Base-by-base conservation (phyloP, 257 asterid genomes). In the Eustoma russellianum region DNA sequence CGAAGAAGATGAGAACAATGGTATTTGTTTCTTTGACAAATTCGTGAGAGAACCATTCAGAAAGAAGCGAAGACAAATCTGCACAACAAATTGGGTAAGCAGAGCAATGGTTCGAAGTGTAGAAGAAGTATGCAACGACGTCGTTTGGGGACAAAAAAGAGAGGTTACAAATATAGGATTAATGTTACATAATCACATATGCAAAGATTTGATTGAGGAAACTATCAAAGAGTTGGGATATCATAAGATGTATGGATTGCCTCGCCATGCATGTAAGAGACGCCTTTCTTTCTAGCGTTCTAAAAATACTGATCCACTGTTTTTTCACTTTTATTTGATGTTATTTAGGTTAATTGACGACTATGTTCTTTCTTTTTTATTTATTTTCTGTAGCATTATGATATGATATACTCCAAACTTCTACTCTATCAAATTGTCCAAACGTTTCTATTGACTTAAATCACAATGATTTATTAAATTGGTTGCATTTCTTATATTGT, bases 81-180 rank as follows among this genome's bases (percentile, higher is more conserved):
- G 65, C 17, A 41, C 80, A 3, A 70, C 65, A 13, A 59, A 62
- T 17, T 67, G 72, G 79, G 67, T 79, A 66, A 88, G 79, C 66
- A 58, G 66, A 65, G 88, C 91, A 1, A 76, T 82, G 97, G 72
- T 72, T 15, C 52, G 74, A 59, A 88, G 83, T 24, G 83, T 88
- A 5, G 88, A 82, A 18, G 86, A 88, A 77, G 97, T 80, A 71
- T 88, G 95, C 50, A 67, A 44, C 0, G 95, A 88, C 65, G 66
- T 79, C 7, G 83, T 67, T 0, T 82, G 93, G 84, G 97, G 97
- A 2, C 83, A 84, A 51, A 74, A 69, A 69, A 80, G 93, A 61
- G 97, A 88, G 66, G 48, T 60, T 2, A 76, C 77, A 53, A 88
- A 64, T 62, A 81, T 88, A 65, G 90, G 85, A 60, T 5, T 82